Conservation (phyloP, 192 early-diverging fungal species). For the Jimgerdemannia flammicorona region DNA sequence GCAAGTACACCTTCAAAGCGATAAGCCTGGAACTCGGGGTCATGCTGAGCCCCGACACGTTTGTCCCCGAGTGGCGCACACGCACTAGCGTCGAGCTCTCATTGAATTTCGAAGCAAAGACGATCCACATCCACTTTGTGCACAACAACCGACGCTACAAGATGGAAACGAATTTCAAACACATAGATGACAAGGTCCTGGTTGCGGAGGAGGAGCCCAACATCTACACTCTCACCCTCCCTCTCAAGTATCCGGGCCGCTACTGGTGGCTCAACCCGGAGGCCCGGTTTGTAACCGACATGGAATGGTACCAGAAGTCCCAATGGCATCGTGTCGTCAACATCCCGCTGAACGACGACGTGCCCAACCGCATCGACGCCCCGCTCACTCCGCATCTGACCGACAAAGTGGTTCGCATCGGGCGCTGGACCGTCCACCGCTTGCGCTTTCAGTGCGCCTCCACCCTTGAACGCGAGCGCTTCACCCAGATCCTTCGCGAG, state of each 20-base stretch:
- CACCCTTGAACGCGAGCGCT: neutral
- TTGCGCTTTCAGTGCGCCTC: slow-evolving; percentile 3
- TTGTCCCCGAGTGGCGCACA: neutral
- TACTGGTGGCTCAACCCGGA: slow-evolving; percentile 29
- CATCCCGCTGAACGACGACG: neutral
- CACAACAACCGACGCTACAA: slow-evolving; percentile 8
- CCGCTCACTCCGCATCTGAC: neutral
- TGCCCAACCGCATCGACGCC: neutral
- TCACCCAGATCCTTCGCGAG: neutral
- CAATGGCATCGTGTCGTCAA: slow-evolving; percentile 23
- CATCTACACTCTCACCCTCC: slow-evolving; percentile 25
- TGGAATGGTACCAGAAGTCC: slow-evolving; percentile 12
- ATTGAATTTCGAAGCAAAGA: neutral
- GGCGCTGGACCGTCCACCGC: slow-evolving; percentile 41
- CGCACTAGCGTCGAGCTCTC: neutral
- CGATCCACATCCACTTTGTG: slow-evolving; percentile 17
- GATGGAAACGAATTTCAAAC: slow-evolving; percentile 34
- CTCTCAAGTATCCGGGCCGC: slow-evolving; percentile 32
- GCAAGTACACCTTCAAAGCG: neutral
- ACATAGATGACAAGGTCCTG: slow-evolving; percentile 15
- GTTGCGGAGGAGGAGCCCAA: slow-evolving; percentile 17
- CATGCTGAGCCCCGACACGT: neutral
- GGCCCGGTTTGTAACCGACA: neutral
- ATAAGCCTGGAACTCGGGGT: neutral
- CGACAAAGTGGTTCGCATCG: slow-evolving; percentile 11